Evolutionary conservation across 2,329 filamentous ascomycete species (phyloP).

Genomic region (Hortaea sp.): DNA sequence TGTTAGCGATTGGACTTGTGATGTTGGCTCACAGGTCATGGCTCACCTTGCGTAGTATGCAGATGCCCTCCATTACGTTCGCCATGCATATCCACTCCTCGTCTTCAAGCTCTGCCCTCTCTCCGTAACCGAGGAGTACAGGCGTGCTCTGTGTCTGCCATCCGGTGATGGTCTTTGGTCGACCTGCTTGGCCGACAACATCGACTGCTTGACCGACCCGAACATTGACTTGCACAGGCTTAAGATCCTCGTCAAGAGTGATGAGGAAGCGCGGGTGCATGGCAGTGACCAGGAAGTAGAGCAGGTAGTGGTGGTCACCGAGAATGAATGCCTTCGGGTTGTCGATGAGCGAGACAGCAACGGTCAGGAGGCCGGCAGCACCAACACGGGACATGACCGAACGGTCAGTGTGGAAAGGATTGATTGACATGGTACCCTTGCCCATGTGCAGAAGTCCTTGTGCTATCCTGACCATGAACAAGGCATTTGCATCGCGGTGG

Average conservation of each 20-base stretch:
- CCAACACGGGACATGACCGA: conserved; percentile 89
- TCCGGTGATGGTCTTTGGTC: conserved; percentile 97
- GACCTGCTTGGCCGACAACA: conserved; percentile 90
- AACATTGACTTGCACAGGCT: conserved; percentile 90
- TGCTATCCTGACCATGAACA: conserved; percentile 99
- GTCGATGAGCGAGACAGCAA: conserved; percentile 88
- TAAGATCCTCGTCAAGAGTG: conserved; percentile 86
- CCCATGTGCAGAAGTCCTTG: conserved; percentile 98
- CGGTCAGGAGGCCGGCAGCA: conserved; percentile 77
- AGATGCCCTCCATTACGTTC: conserved; percentile 84
- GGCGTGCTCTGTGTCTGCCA: conserved; percentile 99
- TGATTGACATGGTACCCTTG: conserved; percentile 91
- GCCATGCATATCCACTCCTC: conserved; percentile 92
- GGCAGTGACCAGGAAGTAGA: conserved; percentile 93
- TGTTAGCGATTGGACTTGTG: background rate
- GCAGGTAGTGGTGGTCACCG: conserved; percentile 73
- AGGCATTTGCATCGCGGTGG: conserved; percentile 85
- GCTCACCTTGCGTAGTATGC: conserved; percentile 93
- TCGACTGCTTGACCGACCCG: conserved; percentile 96
- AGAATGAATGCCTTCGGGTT: conserved; percentile 70
- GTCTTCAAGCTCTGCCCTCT: conserved; percentile 92
- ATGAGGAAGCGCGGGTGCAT: conserved; percentile 97
- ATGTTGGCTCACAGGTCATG: conserved; percentile 1
- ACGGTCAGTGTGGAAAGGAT: conserved; percentile 98
- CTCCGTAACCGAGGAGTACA: conserved; percentile 84